These are phyloP conservation scores for Darksidea phi DNA, from an alignment of 495 filamentous ascomycete species.

Conservation along the genomic window DNA sequence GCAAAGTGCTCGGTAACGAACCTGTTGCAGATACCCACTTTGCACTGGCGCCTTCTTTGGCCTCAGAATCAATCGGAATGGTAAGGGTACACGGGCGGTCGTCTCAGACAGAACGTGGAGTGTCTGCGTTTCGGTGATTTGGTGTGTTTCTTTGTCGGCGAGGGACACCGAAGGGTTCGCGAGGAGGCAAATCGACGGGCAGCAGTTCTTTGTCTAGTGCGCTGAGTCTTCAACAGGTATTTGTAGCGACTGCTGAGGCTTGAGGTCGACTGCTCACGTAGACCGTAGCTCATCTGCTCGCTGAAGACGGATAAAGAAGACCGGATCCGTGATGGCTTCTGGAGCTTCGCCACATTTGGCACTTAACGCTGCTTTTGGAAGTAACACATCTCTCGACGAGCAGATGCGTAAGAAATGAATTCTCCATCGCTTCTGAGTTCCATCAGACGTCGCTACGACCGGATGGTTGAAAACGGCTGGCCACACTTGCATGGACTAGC, in stretches of 20 bases:
- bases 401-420: conserved; percentile 9
- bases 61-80: conserved; percentile 23
- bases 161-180: conserved; percentile 8
- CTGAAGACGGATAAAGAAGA: conserved; percentile 40
- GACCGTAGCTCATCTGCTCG: conserved; percentile 21
- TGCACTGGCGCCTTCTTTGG: conserved; percentile 17
- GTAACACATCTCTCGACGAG: conserved; percentile 1
- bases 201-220: conserved; percentile 36
- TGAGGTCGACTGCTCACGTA: conserved; percentile 37
- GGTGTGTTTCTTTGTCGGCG: conserved; percentile 35
- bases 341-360: conserved; percentile 31
- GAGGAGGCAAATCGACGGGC: conserved; percentile 31
- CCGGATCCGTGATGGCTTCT: conserved; percentile 37
- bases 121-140: conserved; percentile 36
- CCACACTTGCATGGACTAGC: conserved; percentile 3
- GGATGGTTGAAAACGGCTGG: conserved; percentile 34
- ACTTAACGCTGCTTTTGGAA: conserved; percentile 32
- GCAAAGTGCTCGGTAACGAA: conserved; percentile 29
- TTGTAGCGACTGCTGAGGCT: conserved; percentile 36
- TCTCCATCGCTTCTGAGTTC: conserved; percentile 2
- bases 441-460: conserved; percentile 13
- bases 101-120: conserved; percentile 31
- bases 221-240: conserved; percentile 34
- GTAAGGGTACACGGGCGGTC: conserved; percentile 16
- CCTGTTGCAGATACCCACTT: conserved; percentile 36